Evolutionary conservation across 495 filamentous ascomycete genomes (phyloP).

Genomic region (Bryoglossum gracile): DNA sequence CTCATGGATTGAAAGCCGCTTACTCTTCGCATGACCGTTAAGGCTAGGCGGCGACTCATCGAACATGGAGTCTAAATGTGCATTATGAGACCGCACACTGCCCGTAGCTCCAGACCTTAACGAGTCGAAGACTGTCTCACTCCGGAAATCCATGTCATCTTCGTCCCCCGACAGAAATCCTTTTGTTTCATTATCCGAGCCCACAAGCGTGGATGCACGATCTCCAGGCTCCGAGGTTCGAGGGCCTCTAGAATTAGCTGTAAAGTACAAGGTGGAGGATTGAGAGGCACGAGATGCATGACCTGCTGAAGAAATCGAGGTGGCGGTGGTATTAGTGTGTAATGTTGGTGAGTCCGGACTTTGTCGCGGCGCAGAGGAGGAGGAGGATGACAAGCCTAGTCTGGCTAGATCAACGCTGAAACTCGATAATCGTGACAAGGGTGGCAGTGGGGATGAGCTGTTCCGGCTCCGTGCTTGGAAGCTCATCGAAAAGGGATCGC

Average conservation of each 20-base stretch:
- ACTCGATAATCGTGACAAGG: slow-evolving; percentile 47
- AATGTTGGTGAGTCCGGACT: slow-evolving; percentile 25
- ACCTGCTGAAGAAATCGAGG: slow-evolving; percentile 11
- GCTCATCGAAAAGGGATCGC: slow-evolving; percentile 18
- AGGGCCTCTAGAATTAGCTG: slow-evolving; percentile 5
- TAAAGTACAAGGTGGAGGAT: slow-evolving; percentile 9
- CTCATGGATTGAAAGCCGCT: slow-evolving; percentile 20
- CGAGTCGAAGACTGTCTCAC: slow-evolving; percentile 89
- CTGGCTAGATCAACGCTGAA: slow-evolving; percentile 49
- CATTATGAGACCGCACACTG: slow-evolving; percentile 41
- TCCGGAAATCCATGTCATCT: slow-evolving; percentile 78
- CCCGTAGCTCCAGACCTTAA: slow-evolving; percentile 73
- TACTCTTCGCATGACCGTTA: slow-evolving; percentile 18
- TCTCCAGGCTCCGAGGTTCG: slow-evolving; percentile 37
- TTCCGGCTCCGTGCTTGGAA: slow-evolving; percentile 35
- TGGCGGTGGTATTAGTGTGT: slow-evolving; percentile 17
- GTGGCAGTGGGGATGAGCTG: slow-evolving; percentile 48
- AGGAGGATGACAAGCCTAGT: slow-evolving; percentile 29
- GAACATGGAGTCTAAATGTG: slow-evolving; percentile 80
- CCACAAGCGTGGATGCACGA: slow-evolving; percentile 70
- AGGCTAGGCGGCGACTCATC: slow-evolving; percentile 56
- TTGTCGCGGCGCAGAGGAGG: slow-evolving; percentile 27
- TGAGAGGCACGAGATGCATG: slow-evolving; percentile 13
- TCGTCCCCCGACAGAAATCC: slow-evolving; percentile 72
- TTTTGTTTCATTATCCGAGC: slow-evolving; percentile 74